Base-by-base conservation (phyloP, 768 basidiomycete species). In the Asterophora parasitica region DNA sequence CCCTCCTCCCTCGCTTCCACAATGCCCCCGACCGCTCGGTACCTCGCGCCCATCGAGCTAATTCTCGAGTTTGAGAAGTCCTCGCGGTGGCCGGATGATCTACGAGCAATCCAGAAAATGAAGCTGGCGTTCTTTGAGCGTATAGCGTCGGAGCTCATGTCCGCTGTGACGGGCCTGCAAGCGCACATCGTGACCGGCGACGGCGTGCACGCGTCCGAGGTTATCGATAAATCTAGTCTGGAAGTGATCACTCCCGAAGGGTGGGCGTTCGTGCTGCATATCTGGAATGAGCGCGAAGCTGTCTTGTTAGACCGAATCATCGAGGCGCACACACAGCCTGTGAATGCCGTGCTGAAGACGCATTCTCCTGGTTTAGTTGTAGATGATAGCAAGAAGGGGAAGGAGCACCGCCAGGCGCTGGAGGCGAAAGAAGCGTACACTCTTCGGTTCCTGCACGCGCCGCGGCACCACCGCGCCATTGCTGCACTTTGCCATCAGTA, bases 41-140 rank as follows among this genome's bases (percentile, higher is more conserved):
- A 85, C 60, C 61, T 85, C 10, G 78, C 84, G 0, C 74, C 79
- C 2, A 86, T 92, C 53, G 79, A 87, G 11, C 69, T 92, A 40
- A 63, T 92, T 17, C 65, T 98, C 27, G 88, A 94, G 63, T 96
- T 97, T 58, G 95, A 98, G 62, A 88, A 85, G 52, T 95, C 92
- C 0, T 82, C 85, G 0, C 79, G 80, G 52, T 99, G 96, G 96
- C 95, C 96, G 0, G 94, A 98, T 59, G 92, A 98, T 54, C 75
- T 98, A 4, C 76, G 73, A 13, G 92, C 93, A 0, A 88, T 97
- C 39, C 95, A 96, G 63, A 91, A 91, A 53, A 85, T 92, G 65
- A 98, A 98, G 64, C 71, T 95, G 1, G 95, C 94, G 0, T 87
- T 98, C 61, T 81, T 97, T 51, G 89, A 92, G 60, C 79, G 81